A percentile compares a stretch with the other conserved stretches of the same genome.
Evolutionary conservation across 129 eudicot species (phyloP).

Genomic region (Flaveria linearis): DNA sequence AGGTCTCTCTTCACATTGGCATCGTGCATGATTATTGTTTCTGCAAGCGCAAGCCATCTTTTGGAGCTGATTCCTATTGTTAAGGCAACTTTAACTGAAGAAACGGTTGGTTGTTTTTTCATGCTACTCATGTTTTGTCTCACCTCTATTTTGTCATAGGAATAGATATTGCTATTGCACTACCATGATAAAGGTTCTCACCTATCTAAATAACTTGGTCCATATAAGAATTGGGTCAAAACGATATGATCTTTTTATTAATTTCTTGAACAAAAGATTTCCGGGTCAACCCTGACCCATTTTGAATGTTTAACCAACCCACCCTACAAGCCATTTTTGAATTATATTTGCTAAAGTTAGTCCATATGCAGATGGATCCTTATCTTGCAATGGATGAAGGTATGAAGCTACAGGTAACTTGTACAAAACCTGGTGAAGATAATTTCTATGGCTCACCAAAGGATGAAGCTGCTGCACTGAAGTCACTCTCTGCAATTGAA

Average conservation of each 20-base stretch:
- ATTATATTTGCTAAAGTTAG: slow-evolving; percentile 13
- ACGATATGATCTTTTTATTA: neutral
- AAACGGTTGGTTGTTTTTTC: slow-evolving; percentile 51
- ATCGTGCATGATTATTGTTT: slow-evolving; percentile 66
- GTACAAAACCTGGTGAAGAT: slow-evolving; percentile 29
- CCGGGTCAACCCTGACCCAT: neutral
- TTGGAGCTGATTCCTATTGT: slow-evolving; percentile 58
- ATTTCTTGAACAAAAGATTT: neutral
- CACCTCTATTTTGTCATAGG: neutral
- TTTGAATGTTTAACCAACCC: neutral
- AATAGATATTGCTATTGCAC: neutral
- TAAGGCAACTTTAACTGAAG: slow-evolving; percentile 59
- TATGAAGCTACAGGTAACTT: slow-evolving; percentile 49
- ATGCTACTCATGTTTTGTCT: slow-evolving; percentile 21
- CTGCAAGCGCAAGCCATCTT: slow-evolving; percentile 68
- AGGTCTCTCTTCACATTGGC: slow-evolving; percentile 73
- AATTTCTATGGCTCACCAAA: slow-evolving; percentile 46
- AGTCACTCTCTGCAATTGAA: slow-evolving; percentile 47
- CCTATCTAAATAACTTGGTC: neutral
- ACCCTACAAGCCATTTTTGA: neutral
- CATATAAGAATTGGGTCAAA: neutral
- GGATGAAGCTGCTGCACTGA: slow-evolving; percentile 55
- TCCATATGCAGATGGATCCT: slow-evolving; percentile 63
- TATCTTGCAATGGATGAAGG: slow-evolving; percentile 70
- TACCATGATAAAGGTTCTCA: slow-evolving; percentile 4